Evolutionary conservation across 441 rosid species (phyloP).

Genomic region (Manihot esculenta): DNA sequence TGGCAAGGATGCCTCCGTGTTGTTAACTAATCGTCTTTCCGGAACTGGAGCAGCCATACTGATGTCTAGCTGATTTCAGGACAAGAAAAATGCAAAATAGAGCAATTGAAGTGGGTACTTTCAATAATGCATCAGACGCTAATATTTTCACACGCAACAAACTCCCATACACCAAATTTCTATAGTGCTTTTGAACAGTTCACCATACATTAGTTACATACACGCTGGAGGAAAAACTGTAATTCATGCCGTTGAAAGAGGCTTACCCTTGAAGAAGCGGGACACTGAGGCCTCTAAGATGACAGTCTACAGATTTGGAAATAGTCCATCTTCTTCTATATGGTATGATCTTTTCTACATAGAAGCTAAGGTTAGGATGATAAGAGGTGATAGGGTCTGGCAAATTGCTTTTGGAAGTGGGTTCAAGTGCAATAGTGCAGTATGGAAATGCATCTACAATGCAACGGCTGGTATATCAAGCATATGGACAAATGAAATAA

Average conservation of each 20-base stretch:
- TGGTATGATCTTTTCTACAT: conserved; percentile 32
- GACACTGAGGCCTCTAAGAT: conserved; percentile 31
- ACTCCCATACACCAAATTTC: conserved; percentile 24
- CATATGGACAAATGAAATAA: conserved; percentile 21
- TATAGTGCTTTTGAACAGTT: too few species aligned
- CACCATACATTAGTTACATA: too few species aligned
- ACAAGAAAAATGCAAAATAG: conserved; percentile 28
- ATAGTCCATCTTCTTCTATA: conserved; percentile 33
- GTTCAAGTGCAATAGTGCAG: conserved; percentile 31
- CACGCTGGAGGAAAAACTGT: conserved; percentile 32
- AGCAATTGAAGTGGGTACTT: conserved; percentile 12
- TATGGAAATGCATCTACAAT: conserved; percentile 20
- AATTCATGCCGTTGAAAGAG: conserved; percentile 24
- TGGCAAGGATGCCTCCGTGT: conserved; percentile 58
- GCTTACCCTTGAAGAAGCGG: conserved; percentile 12
- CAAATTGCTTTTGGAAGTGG: conserved; percentile 30
- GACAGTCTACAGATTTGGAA: conserved; percentile 32
- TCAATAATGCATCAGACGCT: conserved; percentile 15
- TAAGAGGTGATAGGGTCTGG: conserved; percentile 27
- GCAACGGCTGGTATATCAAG: background rate
- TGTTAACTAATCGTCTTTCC: conserved; percentile 55
- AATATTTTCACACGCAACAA: background rate
- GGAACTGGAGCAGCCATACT: conserved; percentile 40
- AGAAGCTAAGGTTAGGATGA: conserved; percentile 25
- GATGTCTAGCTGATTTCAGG: conserved; percentile 23